Percentiles rank a stretch among this genome's conserved stretches.
Conservation (phyloP, 208 protist species). For the Acanthamoeba quina region DNA sequence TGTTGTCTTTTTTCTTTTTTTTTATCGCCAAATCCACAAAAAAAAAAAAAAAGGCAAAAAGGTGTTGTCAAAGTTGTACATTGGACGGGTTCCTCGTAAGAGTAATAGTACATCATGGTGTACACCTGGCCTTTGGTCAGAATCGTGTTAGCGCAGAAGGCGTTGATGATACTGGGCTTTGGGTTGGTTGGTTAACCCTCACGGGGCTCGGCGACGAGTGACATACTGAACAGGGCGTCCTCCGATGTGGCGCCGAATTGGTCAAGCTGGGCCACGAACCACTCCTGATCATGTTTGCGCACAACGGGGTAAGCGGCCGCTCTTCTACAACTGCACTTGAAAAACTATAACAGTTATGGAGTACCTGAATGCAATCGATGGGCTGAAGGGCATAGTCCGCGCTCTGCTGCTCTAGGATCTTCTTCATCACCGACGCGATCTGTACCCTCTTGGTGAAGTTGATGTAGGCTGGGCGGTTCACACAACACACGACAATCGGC, state of each 20-base stretch:
- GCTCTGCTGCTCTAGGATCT: conserved; percentile 48
- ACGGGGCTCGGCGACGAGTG: conserved; percentile 33
- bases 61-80: too few species aligned
- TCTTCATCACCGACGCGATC: conserved; percentile 60
- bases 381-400: conserved; percentile 9
- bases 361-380: conserved; percentile 18
- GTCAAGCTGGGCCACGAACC: conserved; percentile 50
- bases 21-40: too few species aligned
- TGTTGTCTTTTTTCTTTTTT: too few species aligned
- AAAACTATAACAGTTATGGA: neutral
- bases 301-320: neutral
- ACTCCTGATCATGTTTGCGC: neutral
- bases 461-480: conserved; percentile 11
- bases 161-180: too few species aligned
- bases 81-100: too few species aligned
- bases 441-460: conserved; percentile 50
- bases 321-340: neutral
- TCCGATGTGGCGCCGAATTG: conserved; percentile 8
- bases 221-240: conserved; percentile 41
- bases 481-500: neutral
- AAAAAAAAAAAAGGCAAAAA: too few species aligned
- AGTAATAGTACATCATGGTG: too few species aligned
- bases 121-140: too few species aligned
- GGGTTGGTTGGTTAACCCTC: neutral
- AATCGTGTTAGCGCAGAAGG: too few species aligned